A percentile compares a stretch with the other conserved stretches of the same genome.
phyloP scores from a whole-genome alignment of 176 grass and related monocot genomes.

The Oropetium thomaeum region DNA sequence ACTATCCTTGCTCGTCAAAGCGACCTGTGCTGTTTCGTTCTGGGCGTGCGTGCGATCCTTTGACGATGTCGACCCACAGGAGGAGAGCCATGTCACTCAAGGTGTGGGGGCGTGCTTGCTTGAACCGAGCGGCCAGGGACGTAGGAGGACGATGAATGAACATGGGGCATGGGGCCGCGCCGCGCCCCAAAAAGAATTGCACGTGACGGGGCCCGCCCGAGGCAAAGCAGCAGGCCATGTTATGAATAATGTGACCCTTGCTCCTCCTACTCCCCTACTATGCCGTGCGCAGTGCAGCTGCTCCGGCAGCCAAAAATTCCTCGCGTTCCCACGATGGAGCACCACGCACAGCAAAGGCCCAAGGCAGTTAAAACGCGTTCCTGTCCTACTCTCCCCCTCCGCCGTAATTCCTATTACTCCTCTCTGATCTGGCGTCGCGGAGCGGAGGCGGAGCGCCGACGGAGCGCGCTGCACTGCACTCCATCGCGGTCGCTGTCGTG shows the following conservation, averaged over 20 bases:
- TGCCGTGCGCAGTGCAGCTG: too few relatives aligned
- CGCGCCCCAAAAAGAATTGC: not conserved
- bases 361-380: not conserved
- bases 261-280: not conserved
- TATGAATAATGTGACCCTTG: slow-evolving; percentile 9
- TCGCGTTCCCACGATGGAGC: slow-evolving; percentile 3
- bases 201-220: not conserved
- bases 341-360: too few relatives aligned
- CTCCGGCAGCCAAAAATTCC: slow-evolving; percentile 2
- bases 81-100: too few relatives aligned
- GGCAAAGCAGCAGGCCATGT: not conserved
- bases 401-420: not conserved
- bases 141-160: too few relatives aligned
- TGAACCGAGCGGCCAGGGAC: too few relatives aligned
- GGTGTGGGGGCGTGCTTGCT: too few relatives aligned
- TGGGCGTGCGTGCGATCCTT: not conserved
- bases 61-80: not conserved
- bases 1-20: not conserved
- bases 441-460: too few relatives aligned
- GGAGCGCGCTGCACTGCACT: too few relatives aligned
- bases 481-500: too few relatives aligned
- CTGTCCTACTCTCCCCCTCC: too few relatives aligned
- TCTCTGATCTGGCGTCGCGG: too few relatives aligned
- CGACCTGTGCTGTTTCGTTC: not conserved
- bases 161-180: not conserved